Percentiles rank a stretch among this genome's conserved stretches.
Conservation (phyloP, 1,284 basidiomycete species). For the Papiliotrema laurentii region DNA sequence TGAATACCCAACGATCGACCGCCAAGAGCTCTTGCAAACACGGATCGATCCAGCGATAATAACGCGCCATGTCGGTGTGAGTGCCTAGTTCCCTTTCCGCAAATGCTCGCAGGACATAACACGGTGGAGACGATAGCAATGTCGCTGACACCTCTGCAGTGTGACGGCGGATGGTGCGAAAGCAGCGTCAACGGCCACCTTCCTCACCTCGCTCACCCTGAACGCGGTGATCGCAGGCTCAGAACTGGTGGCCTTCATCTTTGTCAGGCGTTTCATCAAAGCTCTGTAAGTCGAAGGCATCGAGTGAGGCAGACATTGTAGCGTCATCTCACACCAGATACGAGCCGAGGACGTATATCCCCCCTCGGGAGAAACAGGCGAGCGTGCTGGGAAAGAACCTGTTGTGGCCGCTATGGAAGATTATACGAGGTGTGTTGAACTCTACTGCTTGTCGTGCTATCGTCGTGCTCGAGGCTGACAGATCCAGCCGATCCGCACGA, state of each 20-base stretch:
- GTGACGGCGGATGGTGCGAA: constrained; percentile 25
- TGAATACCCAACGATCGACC: no score
- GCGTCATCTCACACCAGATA: constrained; percentile 48
- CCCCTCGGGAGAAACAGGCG: constrained; percentile 42
- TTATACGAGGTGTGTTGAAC: constrained; percentile 47
- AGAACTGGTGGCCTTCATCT: constrained; percentile 64
- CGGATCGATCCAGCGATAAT: no score
- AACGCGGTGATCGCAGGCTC: constrained; percentile 54
- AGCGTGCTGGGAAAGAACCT: constrained; percentile 25
- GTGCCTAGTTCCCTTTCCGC: no score
- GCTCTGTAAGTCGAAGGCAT: constrained; percentile 34
- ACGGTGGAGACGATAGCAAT: no score
- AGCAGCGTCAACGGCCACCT: constrained; percentile 53
- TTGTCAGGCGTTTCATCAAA: constrained; percentile 48
- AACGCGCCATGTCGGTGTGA: no score
- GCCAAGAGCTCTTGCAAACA: no score
- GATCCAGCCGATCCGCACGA: constrained; percentile 51
- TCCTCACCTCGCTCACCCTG: constrained; percentile 64
- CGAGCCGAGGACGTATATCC: constrained; percentile 67
- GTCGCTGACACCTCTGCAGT: no score
- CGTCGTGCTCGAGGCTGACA: constrained; percentile 24
- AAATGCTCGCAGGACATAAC: no score
- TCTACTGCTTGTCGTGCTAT: constrained; percentile 27
- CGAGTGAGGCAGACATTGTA: constrained; percentile 33
- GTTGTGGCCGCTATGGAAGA: constrained; percentile 35